Base-by-base conservation (phyloP, 2,329 filamentous ascomycete genomes). In the Diaporthe capsici region DNA sequence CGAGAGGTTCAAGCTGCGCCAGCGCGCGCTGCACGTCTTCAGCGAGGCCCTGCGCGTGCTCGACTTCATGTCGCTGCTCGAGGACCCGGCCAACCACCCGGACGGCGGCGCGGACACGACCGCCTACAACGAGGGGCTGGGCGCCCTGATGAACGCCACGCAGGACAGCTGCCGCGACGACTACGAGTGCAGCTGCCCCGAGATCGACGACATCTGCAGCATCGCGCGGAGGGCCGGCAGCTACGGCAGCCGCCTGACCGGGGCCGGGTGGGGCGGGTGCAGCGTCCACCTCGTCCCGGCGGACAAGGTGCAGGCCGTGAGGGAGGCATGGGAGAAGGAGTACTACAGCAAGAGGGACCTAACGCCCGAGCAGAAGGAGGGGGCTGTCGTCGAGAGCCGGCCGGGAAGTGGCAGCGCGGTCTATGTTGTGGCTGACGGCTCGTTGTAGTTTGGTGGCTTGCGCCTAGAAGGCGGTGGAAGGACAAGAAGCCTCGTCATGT, bases 241-340 rank as follows among this genome's bases (percentile, higher is more conserved):
- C 25, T 95, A 95, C 82, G 97, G 96, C 39, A 95, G 94, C 79
- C 89, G 96, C 37, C 86, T 98, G 79, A 98, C 96, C 0, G 97
- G 97, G 53, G 97, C 97, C 0, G 97, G 97, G 4, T 99, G 97
- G 97, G 97, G 97, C 77, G 97, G 97, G 3, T 98, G 97, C 86
- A 97, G 92, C 76, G 96, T 99, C 75, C 97, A 99, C 86, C 89
- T 99, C 75, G 94, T 98, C 71, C 94, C 96, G 0, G 94, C 92
- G 75, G 90, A 95, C 81, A 96, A 94, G 84, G 94, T 98, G 0
- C 92, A 93, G 7, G 90, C 87, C 37, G 94, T 99, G 31, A 95
- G 91, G 83, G 88, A 90, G 80, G 94, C 94, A 7, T 92, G 97
- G 90, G 91, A 94, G 80, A 89, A 90, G 77, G 92, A 95, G 82